phyloP scores from a whole-genome alignment of 768 basidiomycete species.

The Mycena capillaripes region DNA sequence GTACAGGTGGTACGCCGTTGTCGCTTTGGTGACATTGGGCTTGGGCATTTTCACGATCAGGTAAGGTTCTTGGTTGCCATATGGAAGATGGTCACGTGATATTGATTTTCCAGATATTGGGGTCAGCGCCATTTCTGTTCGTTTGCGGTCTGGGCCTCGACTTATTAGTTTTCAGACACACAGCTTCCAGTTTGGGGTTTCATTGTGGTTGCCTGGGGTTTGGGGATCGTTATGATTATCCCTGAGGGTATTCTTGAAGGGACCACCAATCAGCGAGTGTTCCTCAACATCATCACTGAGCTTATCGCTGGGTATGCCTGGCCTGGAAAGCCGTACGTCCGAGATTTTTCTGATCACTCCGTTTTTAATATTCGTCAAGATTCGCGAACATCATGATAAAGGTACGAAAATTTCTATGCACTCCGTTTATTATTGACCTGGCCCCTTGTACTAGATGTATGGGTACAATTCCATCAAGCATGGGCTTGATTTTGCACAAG shows the following conservation, averaged over 20 bases:
- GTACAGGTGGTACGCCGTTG: constrained; percentile 17
- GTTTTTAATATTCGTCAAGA: neutral
- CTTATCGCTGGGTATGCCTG: constrained; percentile 19
- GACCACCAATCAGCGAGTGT: constrained; percentile 19
- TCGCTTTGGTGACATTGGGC: constrained; percentile 7
- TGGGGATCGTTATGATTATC: constrained; percentile 14
- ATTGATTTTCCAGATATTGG: neutral
- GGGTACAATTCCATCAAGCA: constrained; percentile 27
- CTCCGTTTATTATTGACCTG: too few species aligned
- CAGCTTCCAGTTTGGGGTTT: constrained; percentile 26
- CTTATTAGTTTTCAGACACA: neutral
- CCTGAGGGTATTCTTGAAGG: constrained; percentile 18
- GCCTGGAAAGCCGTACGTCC: constrained; percentile 14
- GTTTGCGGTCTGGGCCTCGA: neutral
- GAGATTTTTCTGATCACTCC: neutral
- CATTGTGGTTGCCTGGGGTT: constrained; percentile 12
- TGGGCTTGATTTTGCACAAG: constrained; percentile 24
- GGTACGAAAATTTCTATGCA: too few species aligned
- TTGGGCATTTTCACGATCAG: constrained; percentile 20
- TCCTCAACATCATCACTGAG: constrained; percentile 22
- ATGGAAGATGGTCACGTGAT: too few species aligned
- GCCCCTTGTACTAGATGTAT: constrained; percentile 6
- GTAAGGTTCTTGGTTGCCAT: neutral
- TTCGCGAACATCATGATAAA: constrained; percentile 25
- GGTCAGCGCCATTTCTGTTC: neutral